Base-by-base conservation (phyloP, 2,329 filamentous ascomycete species). In the Fusarium nisikadoi region DNA sequence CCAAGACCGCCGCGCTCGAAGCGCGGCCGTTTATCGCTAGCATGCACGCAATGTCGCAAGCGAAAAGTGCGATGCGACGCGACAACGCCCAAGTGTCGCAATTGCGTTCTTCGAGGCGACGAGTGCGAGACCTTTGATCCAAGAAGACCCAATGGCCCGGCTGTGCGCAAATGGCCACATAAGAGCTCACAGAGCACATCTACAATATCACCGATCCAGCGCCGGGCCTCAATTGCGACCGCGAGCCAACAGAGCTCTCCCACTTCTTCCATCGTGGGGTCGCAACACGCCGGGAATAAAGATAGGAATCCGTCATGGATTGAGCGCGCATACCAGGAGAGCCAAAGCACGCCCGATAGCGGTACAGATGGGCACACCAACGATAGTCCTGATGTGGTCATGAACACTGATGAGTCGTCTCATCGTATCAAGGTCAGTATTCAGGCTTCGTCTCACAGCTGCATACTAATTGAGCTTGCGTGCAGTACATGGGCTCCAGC, bases 61-160 rank as follows among this genome's bases (percentile, higher is more conserved):
- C 73, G 73, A 31, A 75, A 75, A 50, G 73, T 75, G 17, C 64
- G 73, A 61, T 75, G 73, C 46, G 73, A 75, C 17, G 73, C 73
- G n/a, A 62, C 71, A 46, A 75, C 67, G 23, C 73, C 73, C 17
- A 73, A 75, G 41, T 75, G 73, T 33, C 72, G 67, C n/a, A 75
- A 75, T 41, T 75, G 73, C 31, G 72, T 73, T 12, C 36, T 75
- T 6, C 70, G 73, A 31, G 72, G 73, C 19, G 73, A 75, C 9
- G 47, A 50, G 11, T 75, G 73, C 41, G 58, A 71, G 25, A 75
- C 73, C 6, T 75, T 73, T 9, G 72, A 75, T 29, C 73, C 73
- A 8, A 39, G 73, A 31, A 55, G 70, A 25, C 72, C 72, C 1
- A 74, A 73, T 25, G 72, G 72, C 4, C 72, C 72, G 13, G 72